Base-by-base conservation (phyloP, 805 yeast species). In the Kluyveromyces siamensis region DNA sequence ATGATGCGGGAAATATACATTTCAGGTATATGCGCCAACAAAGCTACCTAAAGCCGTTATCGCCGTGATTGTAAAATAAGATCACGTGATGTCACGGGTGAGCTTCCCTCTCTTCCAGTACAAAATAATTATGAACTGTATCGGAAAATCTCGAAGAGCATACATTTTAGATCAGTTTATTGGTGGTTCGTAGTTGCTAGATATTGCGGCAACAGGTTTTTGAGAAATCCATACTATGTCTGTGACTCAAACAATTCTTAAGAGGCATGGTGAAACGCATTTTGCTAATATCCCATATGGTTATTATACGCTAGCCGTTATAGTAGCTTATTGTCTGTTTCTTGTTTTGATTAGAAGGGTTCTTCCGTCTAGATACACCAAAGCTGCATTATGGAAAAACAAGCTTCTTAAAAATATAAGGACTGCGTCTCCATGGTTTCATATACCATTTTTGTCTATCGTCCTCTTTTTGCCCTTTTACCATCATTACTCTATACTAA, bases 241-340 rank as follows among this genome's bases (percentile, higher is more conserved):
- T 11, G 10, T n/a, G 16, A 35, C 21, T 44, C 40, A 13, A 37
- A 43, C 14, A 11, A 8, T 35, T 44, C 27, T 45, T 19, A 58
- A 56, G 48, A 65, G 87, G 38, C 87, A 81, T 56, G 79, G 74
- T 13, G 60, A 62, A 25, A 73, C 72, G 37, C 89, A 84, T 58
- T 71, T 55, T 48, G 75, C 75, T 40, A 84, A 84, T 58, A 56
- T 81, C 42, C 74, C 75, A 44, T 84, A 77, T 57, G 93, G 91
- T 0, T 77, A 79, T 55, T 55, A 73, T 11, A 61, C 80, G 0
- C 60, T 83, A 7, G 56, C 67, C 1, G 48, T 77, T 3, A 67
- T 81, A 1, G 43, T 72, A 0, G 41, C 69, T 0, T 77, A 79
- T 51, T 49, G 77, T 0, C 25, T 62, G 0, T 57, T 63, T 21